These are phyloP conservation scores for Paecilomyces fulvus DNA, from an alignment of 2,329 filamentous ascomycete genomes.

Conservation along the genomic window DNA sequence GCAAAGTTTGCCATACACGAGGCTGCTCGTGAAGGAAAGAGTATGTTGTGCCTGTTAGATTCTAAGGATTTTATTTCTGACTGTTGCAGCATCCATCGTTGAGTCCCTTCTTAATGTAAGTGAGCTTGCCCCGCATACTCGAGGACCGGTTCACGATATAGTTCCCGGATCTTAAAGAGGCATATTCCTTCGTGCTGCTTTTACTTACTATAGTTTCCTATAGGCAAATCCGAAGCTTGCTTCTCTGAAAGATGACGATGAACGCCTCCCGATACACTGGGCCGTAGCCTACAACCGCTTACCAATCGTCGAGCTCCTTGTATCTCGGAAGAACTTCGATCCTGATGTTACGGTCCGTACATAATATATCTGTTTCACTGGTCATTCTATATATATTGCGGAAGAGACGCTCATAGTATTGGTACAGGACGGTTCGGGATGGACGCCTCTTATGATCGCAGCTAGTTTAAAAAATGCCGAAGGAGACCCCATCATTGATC, in stretches of 20 bases:
- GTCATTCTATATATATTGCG: neutral
- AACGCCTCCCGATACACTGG: conserved; percentile 89
- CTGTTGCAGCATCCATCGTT: conserved; percentile 52
- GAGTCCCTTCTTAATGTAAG: conserved; percentile 66
- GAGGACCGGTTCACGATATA: conserved; percentile 4
- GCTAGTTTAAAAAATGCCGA: conserved; percentile 38
- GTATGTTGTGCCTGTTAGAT: conserved; percentile 41
- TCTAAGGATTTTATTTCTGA: conserved; percentile 12
- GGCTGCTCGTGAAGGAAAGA: conserved; percentile 73
- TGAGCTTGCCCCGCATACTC: conserved; percentile 18
- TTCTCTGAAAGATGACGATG: conserved; percentile 68
- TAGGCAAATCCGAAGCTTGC: conserved; percentile 75
- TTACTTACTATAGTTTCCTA: conserved; percentile 1
- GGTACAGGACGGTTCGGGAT: conserved; percentile 38
- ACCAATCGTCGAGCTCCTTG: conserved; percentile 64
- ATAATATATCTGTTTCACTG: neutral
- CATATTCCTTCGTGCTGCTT: neutral
- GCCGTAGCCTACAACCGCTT: conserved; percentile 74
- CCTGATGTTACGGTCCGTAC: conserved; percentile 64
- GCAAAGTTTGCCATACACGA: conserved; percentile 78
- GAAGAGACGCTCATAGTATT: neutral
- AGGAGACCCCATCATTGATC: conserved; percentile 37
- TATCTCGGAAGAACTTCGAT: conserved; percentile 66
- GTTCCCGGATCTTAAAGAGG: neutral
- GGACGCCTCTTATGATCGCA: conserved; percentile 45